Evolutionary conservation across 73 alveolate species (phyloP), one percentile per base, ranked within the genome.

Genomic region (Tetrahymena elliotti): DNA sequence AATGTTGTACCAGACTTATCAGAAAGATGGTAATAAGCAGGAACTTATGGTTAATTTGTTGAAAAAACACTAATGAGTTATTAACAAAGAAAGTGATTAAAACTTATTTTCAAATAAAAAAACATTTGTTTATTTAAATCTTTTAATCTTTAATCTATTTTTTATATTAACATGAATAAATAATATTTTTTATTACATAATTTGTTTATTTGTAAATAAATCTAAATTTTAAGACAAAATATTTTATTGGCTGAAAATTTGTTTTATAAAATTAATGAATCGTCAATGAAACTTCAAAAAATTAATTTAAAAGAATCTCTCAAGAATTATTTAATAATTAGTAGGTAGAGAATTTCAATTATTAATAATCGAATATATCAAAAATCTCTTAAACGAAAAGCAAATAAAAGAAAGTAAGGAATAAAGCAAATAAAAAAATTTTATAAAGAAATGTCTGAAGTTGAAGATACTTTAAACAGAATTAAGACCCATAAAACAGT

Each of bases 401-500:
- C 34, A 68, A 68, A 11, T 16, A 68, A 31, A 68, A 68, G 88
- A 68, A 68, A 68, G 88, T 47, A 47, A 47, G 82, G 82, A 22
- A 47, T 27, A 10, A 47, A 47, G 82, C 82, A 47, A 31, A 27
- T n/a, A 68, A 31, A 31, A 68, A 27, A 68, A 68, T 68, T 27
- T 27, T 24, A 68, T 11, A n/a, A 27, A 68, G 88, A 68, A 68
- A 68, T 68, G 88, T 68, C 88, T 68, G 96, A 94, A 83, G 83
- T 94, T 38, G 96, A 94, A 24, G 96, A 94, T 52, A 53, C 96
- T 7, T 40, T 94, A 37, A 83, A 94, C 52, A 94, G 96, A 94
- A 94, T 94, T 2, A 94, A 94, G 84, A 83, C 92, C 33, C 96
- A 94, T 94, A 94, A 94, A 94, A 83, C 96, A 33, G 94, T 94